Evolutionary conservation across 225 moss, liverwort and hornwort species (phyloP).

Genomic region (Neckera pumila): DNA sequence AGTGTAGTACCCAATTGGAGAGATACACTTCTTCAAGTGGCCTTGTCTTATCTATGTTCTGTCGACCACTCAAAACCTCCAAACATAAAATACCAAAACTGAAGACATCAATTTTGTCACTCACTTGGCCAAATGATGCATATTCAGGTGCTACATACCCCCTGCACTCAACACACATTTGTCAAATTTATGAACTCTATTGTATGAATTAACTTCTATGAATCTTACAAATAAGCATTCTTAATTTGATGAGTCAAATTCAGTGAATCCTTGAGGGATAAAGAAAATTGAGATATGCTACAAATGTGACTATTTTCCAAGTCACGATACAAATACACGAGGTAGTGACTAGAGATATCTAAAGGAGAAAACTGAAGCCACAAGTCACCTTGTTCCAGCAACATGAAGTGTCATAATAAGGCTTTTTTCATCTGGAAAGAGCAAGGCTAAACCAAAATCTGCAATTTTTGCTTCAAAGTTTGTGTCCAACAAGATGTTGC

Average conservation of each 20-base stretch:
- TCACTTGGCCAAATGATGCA: conserved; percentile 16
- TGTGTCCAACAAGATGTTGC: background rate
- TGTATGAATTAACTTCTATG: background rate
- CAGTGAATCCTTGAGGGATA: background rate
- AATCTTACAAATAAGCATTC: background rate
- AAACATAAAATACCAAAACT: conserved; percentile 41
- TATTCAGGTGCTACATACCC: conserved; percentile 4
- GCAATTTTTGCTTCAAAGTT: conserved; percentile 24
- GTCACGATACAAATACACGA: too few species aligned
- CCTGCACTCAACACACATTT: background rate
- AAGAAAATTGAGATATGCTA: too few species aligned
- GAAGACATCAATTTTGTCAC: conserved; percentile 51
- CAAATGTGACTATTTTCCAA: background rate
- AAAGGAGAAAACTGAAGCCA: background rate
- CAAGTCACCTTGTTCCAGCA: background rate
- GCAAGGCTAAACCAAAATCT: conserved; percentile 28
- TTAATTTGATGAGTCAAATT: background rate
- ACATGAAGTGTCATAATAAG: background rate
- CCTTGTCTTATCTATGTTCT: conserved; percentile 15
- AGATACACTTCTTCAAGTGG: conserved; percentile 25
- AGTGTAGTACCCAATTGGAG: conserved; percentile 16
- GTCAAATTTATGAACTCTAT: background rate
- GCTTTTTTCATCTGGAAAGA: conserved; percentile 7
- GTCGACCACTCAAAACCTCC: conserved; percentile 34
- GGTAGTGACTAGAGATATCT: background rate